Evolutionary conservation across 1,139 yeast genomes (phyloP), one percentile per base, ranked within the genome.

Genomic region (Yamadazyma songkhlaensis): DNA sequence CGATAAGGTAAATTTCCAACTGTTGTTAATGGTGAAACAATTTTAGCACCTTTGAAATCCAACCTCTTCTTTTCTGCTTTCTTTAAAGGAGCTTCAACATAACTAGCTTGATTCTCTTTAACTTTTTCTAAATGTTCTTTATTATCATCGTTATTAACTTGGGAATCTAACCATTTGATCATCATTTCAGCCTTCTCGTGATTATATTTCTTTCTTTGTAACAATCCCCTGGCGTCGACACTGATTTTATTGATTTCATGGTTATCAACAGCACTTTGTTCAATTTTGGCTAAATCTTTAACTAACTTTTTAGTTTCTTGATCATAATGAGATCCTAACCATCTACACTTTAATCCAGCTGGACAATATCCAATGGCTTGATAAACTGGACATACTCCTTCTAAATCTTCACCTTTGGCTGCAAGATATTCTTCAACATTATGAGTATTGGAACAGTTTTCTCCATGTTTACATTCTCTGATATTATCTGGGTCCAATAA

Each of bases 1-100:
- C 99, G 83, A 64, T 81, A 92, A 10, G 99, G 98, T 53, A 94
- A 70, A 59, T 92, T 92, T 24, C 99, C 99, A 6, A 94, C 98
- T 0, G 99, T 92, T 15, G 99, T 94, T 47, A 92, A 74, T 2
- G 99, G 99, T 1, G 97, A 88, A 9, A 92, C 84, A 43, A 92
- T 89, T 59, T 88, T 90, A 44, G 94, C 92, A 29, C 79, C 66
- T 36, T 72, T 67, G 37, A 86, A 72, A 54, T 88, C 68, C 32
- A 94, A 60, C 43, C 64, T 73, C 59, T 83, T 85, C 77, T 92
- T 92, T 59, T 92, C 97, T n/a, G 76, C 65, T 1, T 87, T 73
- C 51, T 77, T 79, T 59, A 82, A 78, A n/a, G 90, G 83, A 2
- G 94, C 75, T 54, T 90, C 97, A 38, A 77, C 67, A 53, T 79